phyloP scores from a whole-genome alignment of 345 rosid species.

The Arabidopsis thaliana region TAIR10.1 NC_003070.9:3938501-3939000 shows the following conservation, averaged over 20 bases:
- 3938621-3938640: not conserved
- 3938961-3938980: constrained; percentile 71
- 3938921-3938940: constrained; percentile 52
- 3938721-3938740: not conserved
- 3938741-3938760: too few species aligned
- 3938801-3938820: not conserved
- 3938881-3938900: not conserved
- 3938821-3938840: constrained; percentile 15
- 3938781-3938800: not conserved
- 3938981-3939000: constrained; percentile 71
- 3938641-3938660: constrained; percentile 6
- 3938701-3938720: not conserved
- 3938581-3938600: constrained; percentile 23
- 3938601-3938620: constrained; percentile 12
- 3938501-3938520: not conserved
- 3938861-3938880: not conserved
- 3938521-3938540: constrained; percentile 18
- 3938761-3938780: constrained; percentile 11
- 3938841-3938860: constrained; percentile 24
- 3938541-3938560: not conserved
- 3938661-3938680: not conserved
- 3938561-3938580: constrained; percentile 14
- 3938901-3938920: constrained; percentile 9
- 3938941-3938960: constrained; percentile 63
- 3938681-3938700: constrained; percentile 22